phyloP scores from a whole-genome alignment of 805 yeast genomes.

The Wickerhamiella vanderwaltii region DNA sequence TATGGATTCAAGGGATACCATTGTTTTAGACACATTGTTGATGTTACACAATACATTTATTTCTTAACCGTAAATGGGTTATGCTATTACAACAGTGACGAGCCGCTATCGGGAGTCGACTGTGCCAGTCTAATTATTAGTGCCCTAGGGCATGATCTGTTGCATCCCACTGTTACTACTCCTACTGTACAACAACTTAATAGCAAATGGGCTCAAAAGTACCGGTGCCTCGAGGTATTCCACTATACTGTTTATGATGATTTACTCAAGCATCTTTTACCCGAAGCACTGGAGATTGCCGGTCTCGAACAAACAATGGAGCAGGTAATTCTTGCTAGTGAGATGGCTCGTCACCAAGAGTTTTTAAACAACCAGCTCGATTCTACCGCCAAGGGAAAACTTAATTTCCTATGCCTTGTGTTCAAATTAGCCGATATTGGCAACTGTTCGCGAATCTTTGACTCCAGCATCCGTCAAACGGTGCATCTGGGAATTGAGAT shows the following conservation, averaged over 20 bases:
- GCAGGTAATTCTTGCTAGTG: conserved; percentile 58
- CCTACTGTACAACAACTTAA: conserved; percentile 45
- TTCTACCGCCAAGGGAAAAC: conserved; percentile 9
- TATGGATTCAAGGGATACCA: conserved; percentile 84
- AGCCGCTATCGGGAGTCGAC: conserved; percentile 29
- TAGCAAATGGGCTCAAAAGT: conserved; percentile 53
- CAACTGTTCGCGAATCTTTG: conserved; percentile 71
- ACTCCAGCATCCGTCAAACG: conserved; percentile 12
- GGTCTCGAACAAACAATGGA: conserved; percentile 26
- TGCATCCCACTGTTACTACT: conserved; percentile 94
- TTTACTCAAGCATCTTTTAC: conserved; percentile 43
- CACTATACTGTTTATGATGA: conserved; percentile 56
- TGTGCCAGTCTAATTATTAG: conserved; percentile 56
- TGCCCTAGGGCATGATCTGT: conserved; percentile 89
- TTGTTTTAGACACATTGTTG: conserved; percentile 90
- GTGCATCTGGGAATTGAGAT: conserved; percentile 1
- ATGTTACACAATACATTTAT: conserved; percentile 82
- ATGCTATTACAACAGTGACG: conserved; percentile 3
- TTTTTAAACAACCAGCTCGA: conserved; percentile 38
- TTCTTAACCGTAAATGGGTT: conserved; percentile 27
- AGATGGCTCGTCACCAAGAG: conserved; percentile 79
- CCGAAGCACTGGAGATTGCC: conserved; percentile 20
- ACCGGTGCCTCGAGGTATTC: conserved; percentile 64
- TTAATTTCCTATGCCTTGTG: conserved; percentile 42
- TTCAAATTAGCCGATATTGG: conserved; percentile 94